Evolutionary conservation across 2,329 filamentous ascomycete species (phyloP).

Genomic region (Mariannaea elegans): DNA sequence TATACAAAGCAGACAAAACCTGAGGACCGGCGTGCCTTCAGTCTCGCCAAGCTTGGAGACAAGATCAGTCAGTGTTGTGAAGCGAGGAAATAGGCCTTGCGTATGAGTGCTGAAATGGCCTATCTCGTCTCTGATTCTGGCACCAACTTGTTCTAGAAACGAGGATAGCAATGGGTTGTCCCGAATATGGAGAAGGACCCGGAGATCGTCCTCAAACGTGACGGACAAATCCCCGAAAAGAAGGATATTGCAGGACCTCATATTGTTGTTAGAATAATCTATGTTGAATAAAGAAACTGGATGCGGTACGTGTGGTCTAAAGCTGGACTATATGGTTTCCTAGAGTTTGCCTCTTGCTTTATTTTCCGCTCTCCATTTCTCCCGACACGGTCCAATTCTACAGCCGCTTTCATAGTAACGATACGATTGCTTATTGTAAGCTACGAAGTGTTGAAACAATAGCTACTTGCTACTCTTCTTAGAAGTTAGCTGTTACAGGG

Average conservation of each 20-base stretch:
- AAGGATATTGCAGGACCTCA: constrained; percentile 23
- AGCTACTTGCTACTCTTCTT: neutral
- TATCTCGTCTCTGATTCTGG: constrained; percentile 33
- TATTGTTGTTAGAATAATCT: constrained; percentile 1
- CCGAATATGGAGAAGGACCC: constrained; percentile 30
- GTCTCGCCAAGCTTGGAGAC: constrained; percentile 32
- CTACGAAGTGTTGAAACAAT: neutral
- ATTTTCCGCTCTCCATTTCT: neutral
- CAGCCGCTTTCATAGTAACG: neutral
- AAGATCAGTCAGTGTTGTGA: constrained; percentile 41
- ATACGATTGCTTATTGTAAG: constrained; percentile 6
- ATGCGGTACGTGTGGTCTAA: neutral
- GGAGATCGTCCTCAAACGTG: constrained; percentile 33
- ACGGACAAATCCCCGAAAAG: constrained; percentile 39
- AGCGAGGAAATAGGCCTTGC: constrained; percentile 37
- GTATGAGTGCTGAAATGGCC: constrained; percentile 23
- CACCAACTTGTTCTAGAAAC: constrained; percentile 37
- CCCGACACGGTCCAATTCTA: neutral
- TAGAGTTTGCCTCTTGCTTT: neutral
- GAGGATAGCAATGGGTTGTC: constrained; percentile 35
- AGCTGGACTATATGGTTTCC: constrained; percentile 16
- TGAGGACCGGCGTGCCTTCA: constrained; percentile 27
- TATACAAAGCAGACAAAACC: constrained; percentile 34
- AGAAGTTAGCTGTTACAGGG: constrained; percentile 6
- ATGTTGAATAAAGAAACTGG: constrained; percentile 8